These are phyloP conservation scores for Jacaranda mimosifolia DNA, from an alignment of 257 asterid genomes.

Conservation along the genomic window DNA sequence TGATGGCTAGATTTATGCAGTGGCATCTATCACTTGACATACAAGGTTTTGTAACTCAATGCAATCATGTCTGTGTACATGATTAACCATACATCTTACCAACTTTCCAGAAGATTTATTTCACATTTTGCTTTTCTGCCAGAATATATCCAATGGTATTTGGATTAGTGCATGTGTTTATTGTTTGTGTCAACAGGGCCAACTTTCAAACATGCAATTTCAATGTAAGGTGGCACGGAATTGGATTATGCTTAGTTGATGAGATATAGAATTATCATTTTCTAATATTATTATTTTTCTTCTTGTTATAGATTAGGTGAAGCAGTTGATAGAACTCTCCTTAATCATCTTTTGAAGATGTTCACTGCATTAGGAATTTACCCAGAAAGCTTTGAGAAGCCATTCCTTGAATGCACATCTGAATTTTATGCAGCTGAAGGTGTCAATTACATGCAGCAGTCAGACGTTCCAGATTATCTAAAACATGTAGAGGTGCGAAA, in stretches of 20 bases:
- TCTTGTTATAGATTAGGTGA: constrained; percentile 72
- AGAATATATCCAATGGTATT: no score
- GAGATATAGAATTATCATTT: not conserved
- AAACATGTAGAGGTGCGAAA: constrained; percentile 87
- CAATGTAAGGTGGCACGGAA: not conserved
- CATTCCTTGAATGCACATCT: constrained; percentile 90
- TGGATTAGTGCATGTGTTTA: no score
- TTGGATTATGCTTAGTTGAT: constrained; percentile 4
- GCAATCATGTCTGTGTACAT: no score
- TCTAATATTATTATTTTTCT: constrained; percentile 32
- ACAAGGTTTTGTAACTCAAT: not conserved
- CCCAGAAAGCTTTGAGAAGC: constrained; percentile 94
- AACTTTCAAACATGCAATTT: not conserved
- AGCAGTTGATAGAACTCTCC: constrained; percentile 94
- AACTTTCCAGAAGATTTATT: constrained; percentile 2
- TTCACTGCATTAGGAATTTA: constrained; percentile 96
- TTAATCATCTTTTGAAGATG: constrained; percentile 98
- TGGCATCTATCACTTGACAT: not conserved
- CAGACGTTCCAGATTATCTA: constrained; percentile 93
- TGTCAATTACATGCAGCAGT: constrained; percentile 92
- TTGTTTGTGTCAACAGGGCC: no score
- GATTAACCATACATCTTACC: no score
- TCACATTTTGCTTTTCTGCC: no score
- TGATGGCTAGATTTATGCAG: constrained; percentile 17
- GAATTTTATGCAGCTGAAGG: constrained; percentile 98